Evolutionary conservation across 169 alveolate genomes (phyloP).

Genomic region (Fabrea salina): DNA sequence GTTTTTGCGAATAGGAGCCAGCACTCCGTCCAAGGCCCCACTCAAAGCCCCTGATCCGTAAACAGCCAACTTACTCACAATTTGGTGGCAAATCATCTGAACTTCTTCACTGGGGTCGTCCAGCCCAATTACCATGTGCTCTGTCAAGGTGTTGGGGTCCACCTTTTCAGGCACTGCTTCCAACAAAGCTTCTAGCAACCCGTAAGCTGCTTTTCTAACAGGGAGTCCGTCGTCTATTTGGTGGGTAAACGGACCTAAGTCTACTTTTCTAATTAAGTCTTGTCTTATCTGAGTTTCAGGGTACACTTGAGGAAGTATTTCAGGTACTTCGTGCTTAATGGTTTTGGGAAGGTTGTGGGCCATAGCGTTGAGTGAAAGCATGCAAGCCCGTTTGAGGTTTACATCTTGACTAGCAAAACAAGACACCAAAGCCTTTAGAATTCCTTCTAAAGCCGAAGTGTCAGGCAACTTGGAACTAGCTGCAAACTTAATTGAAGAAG

Average conservation of each 20-base stretch:
- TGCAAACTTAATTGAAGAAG: constrained; percentile 52
- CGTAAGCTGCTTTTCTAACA: constrained; percentile 71
- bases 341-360: constrained; percentile 51
- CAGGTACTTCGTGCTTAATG: constrained; percentile 37
- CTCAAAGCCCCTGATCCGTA: constrained; percentile 34
- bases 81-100: constrained; percentile 38
- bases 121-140: constrained; percentile 20
- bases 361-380: constrained; percentile 55
- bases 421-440: constrained; percentile 8
- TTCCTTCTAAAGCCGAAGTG: constrained; percentile 2
- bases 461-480: constrained; percentile 38
- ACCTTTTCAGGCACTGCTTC: constrained; percentile 29
- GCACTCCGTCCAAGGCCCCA: neutral
- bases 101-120: constrained; percentile 42
- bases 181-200: constrained; percentile 45
- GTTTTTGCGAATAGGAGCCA: neutral
- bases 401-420: constrained; percentile 40
- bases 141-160: neutral
- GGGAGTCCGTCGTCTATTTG: constrained; percentile 76
- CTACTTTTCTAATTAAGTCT: constrained; percentile 67
- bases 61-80: neutral
- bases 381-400: constrained; percentile 42
- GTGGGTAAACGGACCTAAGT: constrained; percentile 79
- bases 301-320: neutral
- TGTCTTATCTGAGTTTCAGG: constrained; percentile 42